Conservation (phyloP, 805 yeast species). For the Candida ponderosae region DNA sequence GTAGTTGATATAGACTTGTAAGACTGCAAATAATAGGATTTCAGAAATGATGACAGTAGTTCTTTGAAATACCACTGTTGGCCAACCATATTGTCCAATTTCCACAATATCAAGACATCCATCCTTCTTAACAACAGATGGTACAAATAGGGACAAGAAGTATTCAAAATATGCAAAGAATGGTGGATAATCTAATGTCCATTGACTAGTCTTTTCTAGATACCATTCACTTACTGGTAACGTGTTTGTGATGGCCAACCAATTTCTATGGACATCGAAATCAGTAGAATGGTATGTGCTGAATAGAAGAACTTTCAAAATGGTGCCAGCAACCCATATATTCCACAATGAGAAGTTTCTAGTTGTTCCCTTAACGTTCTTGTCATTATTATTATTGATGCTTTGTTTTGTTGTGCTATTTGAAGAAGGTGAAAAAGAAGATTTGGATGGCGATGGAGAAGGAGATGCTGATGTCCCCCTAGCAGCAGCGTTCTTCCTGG, state of each 20-base stretch:
- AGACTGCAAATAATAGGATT: constrained; percentile 54
- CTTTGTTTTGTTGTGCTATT: too few relatives aligned
- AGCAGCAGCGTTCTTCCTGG: not conserved
- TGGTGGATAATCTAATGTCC: constrained; percentile 98
- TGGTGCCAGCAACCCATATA: constrained; percentile 56
- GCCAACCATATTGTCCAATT: constrained; percentile 61
- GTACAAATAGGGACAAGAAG: constrained; percentile 65
- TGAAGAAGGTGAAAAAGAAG: too few relatives aligned
- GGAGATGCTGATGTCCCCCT: too few relatives aligned
- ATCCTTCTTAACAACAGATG: constrained; percentile 51
- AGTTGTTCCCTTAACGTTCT: constrained; percentile 2
- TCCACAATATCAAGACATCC: constrained; percentile 70
- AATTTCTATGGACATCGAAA: constrained; percentile 94
- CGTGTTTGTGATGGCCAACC: constrained; percentile 84
- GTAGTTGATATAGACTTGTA: constrained; percentile 63
- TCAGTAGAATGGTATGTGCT: constrained; percentile 91
- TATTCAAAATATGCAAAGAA: constrained; percentile 95
- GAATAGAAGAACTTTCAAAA: constrained; percentile 53
- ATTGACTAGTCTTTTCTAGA: constrained; percentile 63
- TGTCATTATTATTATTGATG: too few relatives aligned
- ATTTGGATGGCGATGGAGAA: too few relatives aligned
- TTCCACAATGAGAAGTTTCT: constrained; percentile 49
- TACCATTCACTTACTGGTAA: constrained; percentile 83
- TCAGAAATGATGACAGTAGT: constrained; percentile 75
- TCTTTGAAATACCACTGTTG: constrained; percentile 81